Conservation (phyloP, 2,329 filamentous ascomycete genomes). For the Stagonosporopsis tanaceti region DNA sequence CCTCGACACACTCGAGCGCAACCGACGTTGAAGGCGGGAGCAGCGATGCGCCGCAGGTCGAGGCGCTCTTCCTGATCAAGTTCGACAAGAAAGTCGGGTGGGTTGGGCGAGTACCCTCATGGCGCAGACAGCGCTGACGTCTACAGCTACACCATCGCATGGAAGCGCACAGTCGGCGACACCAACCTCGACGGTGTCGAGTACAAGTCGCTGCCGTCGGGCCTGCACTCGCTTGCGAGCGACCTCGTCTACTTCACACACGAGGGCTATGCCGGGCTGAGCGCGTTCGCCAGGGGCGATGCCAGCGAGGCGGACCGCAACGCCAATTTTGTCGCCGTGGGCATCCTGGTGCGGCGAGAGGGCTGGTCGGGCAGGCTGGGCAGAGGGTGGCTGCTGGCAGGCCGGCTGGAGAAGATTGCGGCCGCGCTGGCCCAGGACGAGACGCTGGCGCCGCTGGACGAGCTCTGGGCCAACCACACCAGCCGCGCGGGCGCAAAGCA, state of each 20-base stretch:
- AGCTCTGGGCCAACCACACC: constrained; percentile 77
- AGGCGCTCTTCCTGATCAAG: constrained; percentile 85
- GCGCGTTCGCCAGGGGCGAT: constrained; percentile 86
- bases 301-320: constrained; percentile 82
- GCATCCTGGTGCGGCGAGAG: constrained; percentile 84
- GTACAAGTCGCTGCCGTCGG: constrained; percentile 95
- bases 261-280: constrained; percentile 82
- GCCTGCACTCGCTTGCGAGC: constrained; percentile 84
- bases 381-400: constrained; percentile 87
- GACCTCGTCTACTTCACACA: constrained; percentile 95
- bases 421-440: constrained; percentile 66
- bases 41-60: constrained; percentile 49
- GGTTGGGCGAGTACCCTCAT: constrained; percentile 24
- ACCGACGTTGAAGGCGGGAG: constrained; percentile 33
- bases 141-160: constrained; percentile 78
- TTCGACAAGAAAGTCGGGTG: constrained; percentile 94
- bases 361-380: constrained; percentile 76
- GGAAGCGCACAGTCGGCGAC: constrained; percentile 74
- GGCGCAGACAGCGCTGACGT: constrained; percentile 10
- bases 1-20: constrained; percentile 42
- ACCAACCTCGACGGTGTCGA: constrained; percentile 86
- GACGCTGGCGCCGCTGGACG: constrained; percentile 70
- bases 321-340: constrained; percentile 92
- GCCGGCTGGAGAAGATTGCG: constrained; percentile 76
- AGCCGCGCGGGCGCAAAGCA: constrained; percentile 5